Percentiles rank a stretch among this genome's conserved stretches.
Conservation (phyloP, 2,329 filamentous ascomycete genomes). For the Monosporascus ibericus region DNA sequence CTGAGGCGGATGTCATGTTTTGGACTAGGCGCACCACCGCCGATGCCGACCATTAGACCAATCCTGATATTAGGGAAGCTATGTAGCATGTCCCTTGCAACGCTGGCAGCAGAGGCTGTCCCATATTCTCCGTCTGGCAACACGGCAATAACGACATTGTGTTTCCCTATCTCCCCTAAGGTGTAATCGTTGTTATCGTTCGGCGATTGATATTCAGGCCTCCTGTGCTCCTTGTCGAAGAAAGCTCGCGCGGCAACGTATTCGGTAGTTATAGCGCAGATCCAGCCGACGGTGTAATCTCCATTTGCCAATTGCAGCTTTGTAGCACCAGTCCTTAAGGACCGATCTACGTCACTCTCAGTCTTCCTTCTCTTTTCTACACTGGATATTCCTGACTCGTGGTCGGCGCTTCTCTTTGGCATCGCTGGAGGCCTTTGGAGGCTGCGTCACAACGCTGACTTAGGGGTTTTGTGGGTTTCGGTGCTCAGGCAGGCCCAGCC, state of each 20-base stretch:
- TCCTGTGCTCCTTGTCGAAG: constrained; percentile 12
- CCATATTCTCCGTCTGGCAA: constrained; percentile 24
- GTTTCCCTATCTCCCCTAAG: constrained; percentile 12
- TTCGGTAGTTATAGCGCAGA: constrained; percentile 14
- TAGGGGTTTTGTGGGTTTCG: no score
- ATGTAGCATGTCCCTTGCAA: constrained; percentile 23
- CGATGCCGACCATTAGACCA: constrained; percentile 38
- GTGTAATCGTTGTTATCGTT: constrained; percentile 12
- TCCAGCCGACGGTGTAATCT: constrained; percentile 16
- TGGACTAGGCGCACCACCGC: constrained; percentile 16
- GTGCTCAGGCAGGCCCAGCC: no score
- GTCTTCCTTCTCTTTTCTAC: no score
- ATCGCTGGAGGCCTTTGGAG: no score
- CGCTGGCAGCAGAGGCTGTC: constrained; percentile 24
- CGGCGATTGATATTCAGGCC: neutral
- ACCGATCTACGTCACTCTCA: no score
- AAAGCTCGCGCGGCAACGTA: constrained; percentile 12
- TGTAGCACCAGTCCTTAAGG: no score
- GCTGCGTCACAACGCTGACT: no score
- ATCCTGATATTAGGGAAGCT: constrained; percentile 30
- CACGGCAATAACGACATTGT: constrained; percentile 18
- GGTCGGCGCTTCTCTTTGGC: no score
- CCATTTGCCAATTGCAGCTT: neutral
- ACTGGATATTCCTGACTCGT: no score
- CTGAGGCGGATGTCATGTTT: constrained; percentile 14